These are phyloP conservation scores for Saitozyma sp. DNA, from an alignment of 768 basidiomycete species.

Conservation along the genomic window DNA sequence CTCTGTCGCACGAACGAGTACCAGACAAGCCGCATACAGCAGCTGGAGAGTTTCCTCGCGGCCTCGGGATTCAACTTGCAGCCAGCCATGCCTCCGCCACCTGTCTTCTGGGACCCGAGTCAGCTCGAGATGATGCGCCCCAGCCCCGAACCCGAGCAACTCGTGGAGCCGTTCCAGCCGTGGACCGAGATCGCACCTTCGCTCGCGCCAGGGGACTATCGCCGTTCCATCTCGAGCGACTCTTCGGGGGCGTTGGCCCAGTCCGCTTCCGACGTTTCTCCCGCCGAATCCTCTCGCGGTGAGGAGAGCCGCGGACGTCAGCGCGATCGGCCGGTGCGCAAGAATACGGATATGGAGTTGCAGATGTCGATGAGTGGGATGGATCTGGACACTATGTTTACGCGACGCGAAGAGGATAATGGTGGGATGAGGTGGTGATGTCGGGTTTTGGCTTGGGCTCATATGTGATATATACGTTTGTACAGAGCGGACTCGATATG, in stretches of 20 bases:
- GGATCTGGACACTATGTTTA: constrained; percentile 23
- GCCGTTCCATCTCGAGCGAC: too few species aligned
- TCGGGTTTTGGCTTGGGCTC: background rate
- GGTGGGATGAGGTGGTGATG: constrained; percentile 35
- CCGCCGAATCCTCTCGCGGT: too few species aligned
- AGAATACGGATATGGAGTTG: constrained; percentile 25
- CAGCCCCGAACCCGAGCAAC: constrained; percentile 33
- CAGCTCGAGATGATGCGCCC: constrained; percentile 32
- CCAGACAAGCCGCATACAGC: constrained; percentile 30
- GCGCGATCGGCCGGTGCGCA: background rate
- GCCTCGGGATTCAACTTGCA: background rate
- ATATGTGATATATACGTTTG: too few species aligned
- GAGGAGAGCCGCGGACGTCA: too few species aligned
- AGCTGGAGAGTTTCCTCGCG: constrained; percentile 31
- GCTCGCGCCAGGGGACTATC: too few species aligned
- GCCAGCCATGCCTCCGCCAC: constrained; percentile 6
- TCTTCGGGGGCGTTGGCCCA: too few species aligned
- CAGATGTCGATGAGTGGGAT: constrained; percentile 30
- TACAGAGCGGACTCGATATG: too few species aligned
- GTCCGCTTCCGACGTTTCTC: too few species aligned
- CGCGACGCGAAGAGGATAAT: constrained; percentile 22
- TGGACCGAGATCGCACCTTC: too few species aligned
- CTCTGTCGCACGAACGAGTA: constrained; percentile 27
- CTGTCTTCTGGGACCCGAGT: constrained; percentile 4
- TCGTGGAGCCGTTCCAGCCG: background rate